Evolutionary conservation across 441 rosid species (phyloP).

Genomic region (Gossypium aridum): DNA sequence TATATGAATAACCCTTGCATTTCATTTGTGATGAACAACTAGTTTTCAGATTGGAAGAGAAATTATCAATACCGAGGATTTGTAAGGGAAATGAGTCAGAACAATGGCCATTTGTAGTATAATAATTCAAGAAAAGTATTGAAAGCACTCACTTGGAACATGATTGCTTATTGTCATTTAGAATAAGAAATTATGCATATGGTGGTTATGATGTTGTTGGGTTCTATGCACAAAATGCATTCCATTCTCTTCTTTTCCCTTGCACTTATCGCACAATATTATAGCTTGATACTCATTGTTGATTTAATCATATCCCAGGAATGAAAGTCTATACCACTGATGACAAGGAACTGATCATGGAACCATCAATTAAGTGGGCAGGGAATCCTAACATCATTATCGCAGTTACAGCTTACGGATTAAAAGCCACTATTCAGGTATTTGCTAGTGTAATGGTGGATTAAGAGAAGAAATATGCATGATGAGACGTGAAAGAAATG

Average conservation of each 20-base stretch:
- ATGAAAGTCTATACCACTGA: slow-evolving; percentile 62
- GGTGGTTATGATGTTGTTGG: neutral
- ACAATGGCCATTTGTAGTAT: neutral
- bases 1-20: neutral
- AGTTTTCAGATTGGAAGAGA: neutral
- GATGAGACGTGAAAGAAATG: neutral
- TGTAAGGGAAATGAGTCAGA: neutral
- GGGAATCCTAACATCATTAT: slow-evolving; percentile 59
- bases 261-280: neutral
- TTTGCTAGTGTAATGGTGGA: slow-evolving; percentile 8
- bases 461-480: neutral
- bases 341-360: slow-evolving; percentile 73
- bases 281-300: neutral
- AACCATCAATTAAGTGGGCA: slow-evolving; percentile 61
- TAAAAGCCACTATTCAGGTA: slow-evolving; percentile 61
- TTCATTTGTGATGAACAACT: neutral
- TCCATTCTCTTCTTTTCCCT: neutral
- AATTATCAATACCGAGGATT: neutral
- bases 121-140: neutral
- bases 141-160: neutral
- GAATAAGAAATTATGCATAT: neutral
- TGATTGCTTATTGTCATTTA: neutral
- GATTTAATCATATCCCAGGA: slow-evolving; percentile 29
- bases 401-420: slow-evolving; percentile 58
- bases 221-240: neutral